phyloP scores from a whole-genome alignment of 2,329 filamentous ascomycete species.

The Triangularia verruculosa region DNA sequence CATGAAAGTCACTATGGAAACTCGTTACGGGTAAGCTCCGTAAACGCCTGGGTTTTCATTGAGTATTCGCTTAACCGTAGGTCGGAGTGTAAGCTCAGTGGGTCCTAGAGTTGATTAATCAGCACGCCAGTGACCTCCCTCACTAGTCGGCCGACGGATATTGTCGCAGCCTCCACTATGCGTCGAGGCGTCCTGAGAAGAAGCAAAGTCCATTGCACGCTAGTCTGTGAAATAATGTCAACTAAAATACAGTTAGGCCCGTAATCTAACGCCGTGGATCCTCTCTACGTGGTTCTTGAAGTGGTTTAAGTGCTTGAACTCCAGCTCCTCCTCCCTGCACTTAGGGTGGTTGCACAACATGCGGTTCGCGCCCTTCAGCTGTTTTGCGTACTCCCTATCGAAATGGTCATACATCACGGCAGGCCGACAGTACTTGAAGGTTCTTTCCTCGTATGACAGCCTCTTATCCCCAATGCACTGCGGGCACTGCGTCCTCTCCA shows the following conservation, averaged over 20 bases:
- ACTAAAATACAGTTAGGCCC: too few species aligned
- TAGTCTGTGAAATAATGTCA: background rate
- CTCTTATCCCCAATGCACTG: conserved; percentile 15
- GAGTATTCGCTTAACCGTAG: too few species aligned
- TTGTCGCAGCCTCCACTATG: too few species aligned
- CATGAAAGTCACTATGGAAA: too few species aligned
- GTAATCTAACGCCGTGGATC: too few species aligned
- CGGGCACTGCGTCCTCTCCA: conserved; percentile 14
- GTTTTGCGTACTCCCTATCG: conserved; percentile 5
- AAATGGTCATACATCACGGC: conserved; percentile 11
- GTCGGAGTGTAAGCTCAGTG: too few species aligned
- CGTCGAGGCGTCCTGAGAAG: background rate
- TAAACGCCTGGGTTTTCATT: too few species aligned
- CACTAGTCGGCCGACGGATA: too few species aligned
- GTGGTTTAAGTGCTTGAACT: conserved; percentile 11
- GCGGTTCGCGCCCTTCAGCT: background rate
- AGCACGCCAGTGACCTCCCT: too few species aligned
- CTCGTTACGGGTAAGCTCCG: too few species aligned
- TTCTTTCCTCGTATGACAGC: conserved; percentile 15
- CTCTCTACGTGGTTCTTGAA: too few species aligned
- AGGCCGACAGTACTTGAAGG: conserved; percentile 12
- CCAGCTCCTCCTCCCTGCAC: conserved; percentile 3
- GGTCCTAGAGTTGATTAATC: too few species aligned
- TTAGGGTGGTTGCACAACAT: conserved; percentile 9
- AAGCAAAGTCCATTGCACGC: background rate